phyloP scores from a whole-genome alignment of 176 grass and related monocot genomes.

The Bolboschoenus planiculmis region DNA sequence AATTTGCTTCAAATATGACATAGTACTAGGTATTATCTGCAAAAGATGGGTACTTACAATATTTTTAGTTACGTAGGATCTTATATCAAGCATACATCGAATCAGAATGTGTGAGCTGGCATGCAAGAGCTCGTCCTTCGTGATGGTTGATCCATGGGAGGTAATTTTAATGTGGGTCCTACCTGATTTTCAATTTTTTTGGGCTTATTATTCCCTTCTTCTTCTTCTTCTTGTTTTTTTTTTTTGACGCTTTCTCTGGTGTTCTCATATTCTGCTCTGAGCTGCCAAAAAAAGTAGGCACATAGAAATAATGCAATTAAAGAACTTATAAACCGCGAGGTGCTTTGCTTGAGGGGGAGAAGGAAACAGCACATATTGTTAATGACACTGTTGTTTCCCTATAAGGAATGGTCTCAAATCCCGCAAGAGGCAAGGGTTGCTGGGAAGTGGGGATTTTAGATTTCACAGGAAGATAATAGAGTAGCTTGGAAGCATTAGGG shows the following conservation, averaged over 20 bases:
- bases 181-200: not conserved
- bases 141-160: conserved; percentile 95
- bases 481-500: too few relatives aligned
- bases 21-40: not conserved
- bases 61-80: conserved; percentile 34
- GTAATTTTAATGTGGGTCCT: conserved; percentile 33
- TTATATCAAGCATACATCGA: conserved; percentile 41
- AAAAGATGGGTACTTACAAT: not conserved
- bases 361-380: not conserved
- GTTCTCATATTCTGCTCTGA: not conserved
- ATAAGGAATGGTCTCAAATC: too few relatives aligned
- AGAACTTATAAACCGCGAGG: not conserved
- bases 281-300: not conserved
- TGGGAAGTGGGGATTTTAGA: too few relatives aligned
- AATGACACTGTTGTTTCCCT: not conserved
- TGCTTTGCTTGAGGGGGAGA: not conserved
- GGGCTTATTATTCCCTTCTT: not conserved
- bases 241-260: not conserved
- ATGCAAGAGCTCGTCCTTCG: conserved; percentile 52
- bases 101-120: conserved; percentile 60
- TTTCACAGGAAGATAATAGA: too few relatives aligned
- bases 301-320: not conserved
- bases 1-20: not conserved
- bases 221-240: not conserved
- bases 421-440: too few relatives aligned